A percentile compares a stretch with the other conserved stretches of the same genome.
Evolutionary conservation across 1,139 yeast species (phyloP).

Genomic region (Suhomyces coccinellae): DNA sequence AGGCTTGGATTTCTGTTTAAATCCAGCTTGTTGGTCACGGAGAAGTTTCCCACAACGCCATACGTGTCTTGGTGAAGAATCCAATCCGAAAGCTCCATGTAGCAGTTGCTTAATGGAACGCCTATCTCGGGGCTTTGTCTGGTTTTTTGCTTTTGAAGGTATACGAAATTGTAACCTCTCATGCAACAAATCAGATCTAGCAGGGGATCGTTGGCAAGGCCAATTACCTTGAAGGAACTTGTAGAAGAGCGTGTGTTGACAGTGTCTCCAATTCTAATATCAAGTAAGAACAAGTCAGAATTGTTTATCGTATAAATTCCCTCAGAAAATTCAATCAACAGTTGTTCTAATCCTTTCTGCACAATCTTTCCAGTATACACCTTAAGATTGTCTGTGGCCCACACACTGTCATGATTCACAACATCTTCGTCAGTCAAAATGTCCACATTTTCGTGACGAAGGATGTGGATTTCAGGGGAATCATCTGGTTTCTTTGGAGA

Average conservation of each 20-base stretch:
- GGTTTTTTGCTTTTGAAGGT: constrained; percentile 28
- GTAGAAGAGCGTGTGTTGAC: constrained; percentile 23
- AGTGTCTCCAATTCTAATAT: constrained; percentile 39
- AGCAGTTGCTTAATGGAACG: constrained; percentile 20
- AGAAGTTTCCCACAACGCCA: constrained; percentile 8
- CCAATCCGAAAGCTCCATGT: constrained; percentile 46
- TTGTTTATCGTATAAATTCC: constrained; percentile 31
- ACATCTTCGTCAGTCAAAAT: constrained; percentile 22
- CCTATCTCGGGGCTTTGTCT: constrained; percentile 17
- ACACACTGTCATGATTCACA: constrained; percentile 27
- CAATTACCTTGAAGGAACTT: constrained; percentile 42
- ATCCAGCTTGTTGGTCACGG: neutral
- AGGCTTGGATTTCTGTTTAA: neutral
- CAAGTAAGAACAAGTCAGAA: constrained; percentile 33
- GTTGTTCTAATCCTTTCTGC: constrained; percentile 22
- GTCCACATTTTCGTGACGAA: constrained; percentile 25
- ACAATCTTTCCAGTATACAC: constrained; percentile 35
- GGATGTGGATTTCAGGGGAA: constrained; percentile 5
- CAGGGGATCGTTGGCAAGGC: constrained; percentile 29
- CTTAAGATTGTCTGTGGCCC: constrained; percentile 40
- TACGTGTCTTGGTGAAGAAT: constrained; percentile 37
- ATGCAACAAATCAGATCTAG: constrained; percentile 45
- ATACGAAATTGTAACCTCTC: constrained; percentile 57
- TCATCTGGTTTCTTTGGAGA: neutral
- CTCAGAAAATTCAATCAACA: constrained; percentile 37